Percentiles rank a stretch among this genome's conserved stretches.
Conservation (phyloP, 352 stramenopile genomes). For the Thalassiosira livingstoniorum region DNA sequence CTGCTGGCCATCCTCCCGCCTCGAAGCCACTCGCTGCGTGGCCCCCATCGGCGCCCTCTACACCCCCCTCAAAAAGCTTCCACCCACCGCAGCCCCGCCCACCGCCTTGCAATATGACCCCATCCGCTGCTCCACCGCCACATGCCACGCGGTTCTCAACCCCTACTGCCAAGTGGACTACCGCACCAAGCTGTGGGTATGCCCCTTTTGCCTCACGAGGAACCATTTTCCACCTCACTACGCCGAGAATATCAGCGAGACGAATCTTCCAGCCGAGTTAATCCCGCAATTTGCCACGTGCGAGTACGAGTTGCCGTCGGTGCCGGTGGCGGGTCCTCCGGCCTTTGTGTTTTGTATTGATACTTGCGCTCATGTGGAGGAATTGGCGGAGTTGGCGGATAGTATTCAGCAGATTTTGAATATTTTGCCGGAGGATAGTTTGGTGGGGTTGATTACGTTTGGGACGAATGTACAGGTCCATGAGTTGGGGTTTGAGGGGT, state of each 20-base stretch:
- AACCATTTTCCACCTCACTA: slow-evolving; percentile 99
- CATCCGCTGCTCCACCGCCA: slow-evolving; percentile 94
- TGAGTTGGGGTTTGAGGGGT: slow-evolving; percentile 95
- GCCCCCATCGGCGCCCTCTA: slow-evolving; percentile 93
- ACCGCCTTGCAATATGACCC: slow-evolving; percentile 93
- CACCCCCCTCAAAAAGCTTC: slow-evolving; percentile 98
- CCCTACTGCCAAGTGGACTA: slow-evolving; percentile 99
- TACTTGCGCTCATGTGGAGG: slow-evolving; percentile 92
- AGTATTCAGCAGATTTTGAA: slow-evolving; percentile 97
- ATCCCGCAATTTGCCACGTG: slow-evolving; percentile 99
- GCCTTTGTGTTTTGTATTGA: slow-evolving; percentile 99
- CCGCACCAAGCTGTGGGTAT: slow-evolving; percentile 99
- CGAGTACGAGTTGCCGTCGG: slow-evolving; percentile 96
- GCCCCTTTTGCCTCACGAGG: slow-evolving; percentile 97
- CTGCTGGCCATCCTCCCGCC: slow-evolving; percentile 96
- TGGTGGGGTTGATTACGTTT: slow-evolving; percentile 99
- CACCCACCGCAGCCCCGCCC: slow-evolving; percentile 63
- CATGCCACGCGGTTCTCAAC: slow-evolving; percentile 97
- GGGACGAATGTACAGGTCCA: slow-evolving; percentile 99
- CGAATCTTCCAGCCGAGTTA: slow-evolving; percentile 98
- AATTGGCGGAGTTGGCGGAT: slow-evolving; percentile 98
- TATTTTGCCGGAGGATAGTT: slow-evolving; percentile 95
- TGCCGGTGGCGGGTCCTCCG: slow-evolving; percentile 90
- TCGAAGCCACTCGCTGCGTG: slow-evolving; percentile 98
- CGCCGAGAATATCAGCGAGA: slow-evolving; percentile 97